A percentile compares a stretch with the other conserved stretches of the same genome.
phyloP scores from a whole-genome alignment of 2,329 filamentous ascomycete species.

The Colletotrichum aenigma region DNA sequence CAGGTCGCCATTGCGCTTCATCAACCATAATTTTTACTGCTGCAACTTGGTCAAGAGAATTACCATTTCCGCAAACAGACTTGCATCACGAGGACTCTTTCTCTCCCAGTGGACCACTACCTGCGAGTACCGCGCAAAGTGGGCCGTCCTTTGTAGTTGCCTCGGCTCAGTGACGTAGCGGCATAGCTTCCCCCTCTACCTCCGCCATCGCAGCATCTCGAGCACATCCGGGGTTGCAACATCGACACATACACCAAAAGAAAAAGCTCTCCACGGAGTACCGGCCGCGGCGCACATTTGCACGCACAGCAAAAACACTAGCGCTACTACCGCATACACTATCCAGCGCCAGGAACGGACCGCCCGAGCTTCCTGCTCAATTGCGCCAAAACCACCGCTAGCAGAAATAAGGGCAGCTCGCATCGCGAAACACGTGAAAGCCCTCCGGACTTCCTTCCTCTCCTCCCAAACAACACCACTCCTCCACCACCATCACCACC shows the following conservation, averaged over 20 bases:
- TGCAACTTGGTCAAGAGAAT: neutral
- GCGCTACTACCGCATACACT: neutral
- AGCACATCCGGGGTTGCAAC: neutral
- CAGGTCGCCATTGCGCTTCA: neutral
- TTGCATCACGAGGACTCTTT: neutral
- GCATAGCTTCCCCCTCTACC: neutral
- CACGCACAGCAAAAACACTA: neutral
- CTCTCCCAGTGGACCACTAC: neutral
- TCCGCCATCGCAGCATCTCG: neutral
- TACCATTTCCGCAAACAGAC: neutral
- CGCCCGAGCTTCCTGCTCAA: neutral
- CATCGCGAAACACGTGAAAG: neutral
- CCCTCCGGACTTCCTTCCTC: neutral
- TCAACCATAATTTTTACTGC: fast-evolving
- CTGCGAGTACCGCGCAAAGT: neutral
- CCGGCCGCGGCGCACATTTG: neutral
- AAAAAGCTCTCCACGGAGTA: constrained; percentile 7
- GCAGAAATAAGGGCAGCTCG: neutral
- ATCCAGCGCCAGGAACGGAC: constrained; percentile 14
- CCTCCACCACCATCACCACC: neutral
- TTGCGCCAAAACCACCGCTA: neutral
- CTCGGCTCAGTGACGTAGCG: constrained; percentile 19
- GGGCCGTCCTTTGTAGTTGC: neutral
- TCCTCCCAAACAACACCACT: neutral
- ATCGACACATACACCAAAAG: neutral